These are phyloP conservation scores for Clathrospora elynae DNA, from an alignment of 2,329 filamentous ascomycete genomes.

Conservation along the genomic window DNA sequence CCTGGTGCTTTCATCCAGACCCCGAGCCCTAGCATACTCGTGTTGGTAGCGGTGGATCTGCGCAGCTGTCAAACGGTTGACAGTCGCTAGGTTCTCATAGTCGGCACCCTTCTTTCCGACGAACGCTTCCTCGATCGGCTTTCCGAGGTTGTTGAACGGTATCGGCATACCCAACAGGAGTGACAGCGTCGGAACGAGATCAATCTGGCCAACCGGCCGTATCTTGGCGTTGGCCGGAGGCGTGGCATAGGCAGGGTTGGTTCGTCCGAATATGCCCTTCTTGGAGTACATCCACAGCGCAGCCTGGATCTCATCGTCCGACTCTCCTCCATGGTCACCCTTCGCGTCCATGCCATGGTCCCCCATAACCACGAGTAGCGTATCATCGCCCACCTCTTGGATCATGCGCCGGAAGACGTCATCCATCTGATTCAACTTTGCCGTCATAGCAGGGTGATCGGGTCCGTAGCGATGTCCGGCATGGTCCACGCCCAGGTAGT, in stretches of 20 bases:
- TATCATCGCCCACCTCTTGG: constrained; percentile 76
- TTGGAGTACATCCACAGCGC: constrained; percentile 99
- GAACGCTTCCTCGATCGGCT: constrained; percentile 93
- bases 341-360: constrained; percentile 98
- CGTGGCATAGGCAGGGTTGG: constrained; percentile 61
- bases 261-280: constrained; percentile 80
- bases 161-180: constrained; percentile 89
- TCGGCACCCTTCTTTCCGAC: constrained; percentile 69
- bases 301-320: constrained; percentile 91
- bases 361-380: constrained; percentile 93
- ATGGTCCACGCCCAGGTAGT: constrained; percentile 94
- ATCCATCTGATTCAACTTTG: constrained; percentile 93
- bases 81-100: constrained; percentile 77
- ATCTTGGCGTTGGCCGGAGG: constrained; percentile 75
- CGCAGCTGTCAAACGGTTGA: constrained; percentile 76
- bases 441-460: constrained; percentile 86
- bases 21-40: constrained; percentile 76
- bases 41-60: constrained; percentile 89
- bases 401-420: constrained; percentile 74
- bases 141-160: constrained; percentile 93
- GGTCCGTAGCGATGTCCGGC: constrained; percentile 96
- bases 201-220: constrained; percentile 80
- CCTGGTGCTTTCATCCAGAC: constrained; percentile 65
- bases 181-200: constrained; percentile 89
- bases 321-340: constrained; percentile 97